These are phyloP conservation scores for Rauvolfia tetraphylla DNA, from an alignment of 257 asterid genomes.

Conservation along the genomic window DNA sequence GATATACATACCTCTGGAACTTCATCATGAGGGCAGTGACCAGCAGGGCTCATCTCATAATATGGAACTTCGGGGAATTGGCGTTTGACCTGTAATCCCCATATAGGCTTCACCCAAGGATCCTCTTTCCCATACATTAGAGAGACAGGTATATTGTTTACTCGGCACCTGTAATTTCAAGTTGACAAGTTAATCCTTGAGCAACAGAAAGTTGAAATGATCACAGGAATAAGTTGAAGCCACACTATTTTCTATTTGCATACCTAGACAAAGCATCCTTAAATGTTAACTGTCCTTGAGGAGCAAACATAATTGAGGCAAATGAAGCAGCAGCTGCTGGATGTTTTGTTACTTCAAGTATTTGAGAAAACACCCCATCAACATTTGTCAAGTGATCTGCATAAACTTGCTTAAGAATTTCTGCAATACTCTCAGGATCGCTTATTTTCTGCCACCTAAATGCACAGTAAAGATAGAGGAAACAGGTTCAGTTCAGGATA, in stretches of 20 bases:
- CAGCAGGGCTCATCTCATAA: constrained; percentile 92
- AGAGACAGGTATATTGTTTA: constrained; percentile 58
- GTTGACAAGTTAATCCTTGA: neutral
- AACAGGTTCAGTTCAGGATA: neutral
- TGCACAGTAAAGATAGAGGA: constrained; percentile 5
- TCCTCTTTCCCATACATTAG: constrained; percentile 91
- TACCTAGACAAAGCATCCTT: constrained; percentile 70
- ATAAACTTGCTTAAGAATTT: constrained; percentile 78
- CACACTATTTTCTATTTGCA: neutral
- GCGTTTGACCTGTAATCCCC: constrained; percentile 63
- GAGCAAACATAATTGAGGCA: constrained; percentile 90
- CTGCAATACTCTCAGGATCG: constrained; percentile 77
- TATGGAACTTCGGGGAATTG: constrained; percentile 77
- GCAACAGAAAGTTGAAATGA: constrained; percentile 7
- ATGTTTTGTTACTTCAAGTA: constrained; percentile 71
- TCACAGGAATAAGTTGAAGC: neutral
- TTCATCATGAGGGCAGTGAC: constrained; percentile 99
- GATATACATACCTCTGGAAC: constrained; percentile 90
- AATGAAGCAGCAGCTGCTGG: constrained; percentile 97
- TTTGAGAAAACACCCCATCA: constrained; percentile 69
- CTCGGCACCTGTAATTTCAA: constrained; percentile 52
- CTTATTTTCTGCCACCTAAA: constrained; percentile 91
- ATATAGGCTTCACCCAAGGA: constrained; percentile 90
- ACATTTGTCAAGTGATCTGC: constrained; percentile 75
- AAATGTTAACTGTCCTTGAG: constrained; percentile 62